Conservation (phyloP, 352 stramenopile species). For the Globisporangium sylvaticum region DNA sequence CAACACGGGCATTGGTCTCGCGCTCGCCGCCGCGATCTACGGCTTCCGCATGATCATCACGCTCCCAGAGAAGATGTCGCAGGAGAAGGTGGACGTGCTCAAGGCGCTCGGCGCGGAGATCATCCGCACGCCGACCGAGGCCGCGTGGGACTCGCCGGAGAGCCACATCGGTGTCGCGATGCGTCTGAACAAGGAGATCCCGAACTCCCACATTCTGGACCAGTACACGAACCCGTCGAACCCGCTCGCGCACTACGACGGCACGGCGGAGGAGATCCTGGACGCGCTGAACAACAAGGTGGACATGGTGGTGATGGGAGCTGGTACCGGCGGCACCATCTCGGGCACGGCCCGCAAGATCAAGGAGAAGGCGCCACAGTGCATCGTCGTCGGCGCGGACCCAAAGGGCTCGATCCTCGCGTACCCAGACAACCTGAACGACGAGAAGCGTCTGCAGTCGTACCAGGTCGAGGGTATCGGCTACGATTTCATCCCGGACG, state of each 20-base stretch:
- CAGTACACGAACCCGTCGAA: slow-evolving; percentile 96
- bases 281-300: slow-evolving; percentile 90
- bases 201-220: slow-evolving; percentile 94
- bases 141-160: slow-evolving; percentile 93
- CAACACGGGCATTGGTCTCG: slow-evolving; percentile 97
- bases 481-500: slow-evolving; percentile 95
- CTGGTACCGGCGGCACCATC: slow-evolving; percentile 95
- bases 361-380: slow-evolving; percentile 87
- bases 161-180: slow-evolving; percentile 92
- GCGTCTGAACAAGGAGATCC: slow-evolving; percentile 88
- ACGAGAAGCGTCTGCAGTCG: slow-evolving; percentile 80
- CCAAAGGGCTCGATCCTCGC: slow-evolving; percentile 92
- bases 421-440: slow-evolving; percentile 88
- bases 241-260: slow-evolving; percentile 93
- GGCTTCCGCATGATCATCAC: slow-evolving; percentile 94
- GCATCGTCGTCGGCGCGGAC: slow-evolving; percentile 87
- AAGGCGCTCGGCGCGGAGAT: slow-evolving; percentile 95
- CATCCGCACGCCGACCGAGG: slow-evolving; percentile 93
- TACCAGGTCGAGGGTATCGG: slow-evolving; percentile 96
- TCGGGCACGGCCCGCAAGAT: slow-evolving; percentile 92
- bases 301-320: slow-evolving; percentile 93
- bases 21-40: slow-evolving; percentile 94
- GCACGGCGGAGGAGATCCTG: slow-evolving; percentile 93
- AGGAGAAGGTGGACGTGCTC: slow-evolving; percentile 94
- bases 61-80: slow-evolving; percentile 92